Percentiles rank a stretch among this genome's conserved stretches.
These are phyloP conservation scores for Trichoderma semiorbis DNA, from an alignment of 2,329 filamentous ascomycete species.

Conservation along the genomic window DNA sequence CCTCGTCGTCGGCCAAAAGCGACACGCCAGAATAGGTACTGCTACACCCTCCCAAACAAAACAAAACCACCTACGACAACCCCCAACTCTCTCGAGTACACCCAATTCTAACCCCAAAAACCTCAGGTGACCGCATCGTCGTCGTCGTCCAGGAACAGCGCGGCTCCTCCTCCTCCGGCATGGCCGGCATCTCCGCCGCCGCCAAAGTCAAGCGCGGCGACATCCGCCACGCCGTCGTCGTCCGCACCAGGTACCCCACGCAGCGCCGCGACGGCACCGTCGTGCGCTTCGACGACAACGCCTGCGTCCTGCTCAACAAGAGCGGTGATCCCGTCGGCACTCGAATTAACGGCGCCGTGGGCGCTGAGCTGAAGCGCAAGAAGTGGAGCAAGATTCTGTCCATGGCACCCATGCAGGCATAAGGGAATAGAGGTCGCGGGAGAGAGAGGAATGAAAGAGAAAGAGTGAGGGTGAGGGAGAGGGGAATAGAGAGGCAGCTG, in stretches of 20 bases:
- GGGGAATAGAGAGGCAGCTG: background rate
- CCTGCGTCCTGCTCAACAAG: constrained; percentile 96
- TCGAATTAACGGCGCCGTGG: constrained; percentile 88
- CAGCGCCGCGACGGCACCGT: constrained; percentile 85
- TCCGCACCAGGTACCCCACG: constrained; percentile 83
- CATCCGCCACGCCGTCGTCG: constrained; percentile 92
- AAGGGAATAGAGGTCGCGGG: constrained; percentile 18
- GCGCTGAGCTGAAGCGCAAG: constrained; percentile 81
- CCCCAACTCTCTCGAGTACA: background rate
- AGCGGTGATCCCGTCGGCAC: constrained; percentile 91
- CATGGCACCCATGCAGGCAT: constrained; percentile 72
- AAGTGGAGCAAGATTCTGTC: constrained; percentile 99
- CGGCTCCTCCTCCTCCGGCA: constrained; percentile 67
- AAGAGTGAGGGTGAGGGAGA: background rate
- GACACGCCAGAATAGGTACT: constrained; percentile 80
- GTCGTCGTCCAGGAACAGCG: constrained; percentile 97
- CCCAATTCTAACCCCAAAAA: background rate
- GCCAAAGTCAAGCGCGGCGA: constrained; percentile 96
- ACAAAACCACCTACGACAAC: background rate
- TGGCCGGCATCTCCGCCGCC: constrained; percentile 67
- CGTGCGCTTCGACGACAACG: constrained; percentile 95
- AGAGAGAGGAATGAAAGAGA: too few relatives aligned
- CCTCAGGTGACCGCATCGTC: constrained; percentile 86
- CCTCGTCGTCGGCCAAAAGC: constrained; percentile 87
- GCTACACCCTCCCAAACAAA: too few relatives aligned